Conservation (phyloP, 441 rosid genomes). For the Macaranga tanarius region DNA sequence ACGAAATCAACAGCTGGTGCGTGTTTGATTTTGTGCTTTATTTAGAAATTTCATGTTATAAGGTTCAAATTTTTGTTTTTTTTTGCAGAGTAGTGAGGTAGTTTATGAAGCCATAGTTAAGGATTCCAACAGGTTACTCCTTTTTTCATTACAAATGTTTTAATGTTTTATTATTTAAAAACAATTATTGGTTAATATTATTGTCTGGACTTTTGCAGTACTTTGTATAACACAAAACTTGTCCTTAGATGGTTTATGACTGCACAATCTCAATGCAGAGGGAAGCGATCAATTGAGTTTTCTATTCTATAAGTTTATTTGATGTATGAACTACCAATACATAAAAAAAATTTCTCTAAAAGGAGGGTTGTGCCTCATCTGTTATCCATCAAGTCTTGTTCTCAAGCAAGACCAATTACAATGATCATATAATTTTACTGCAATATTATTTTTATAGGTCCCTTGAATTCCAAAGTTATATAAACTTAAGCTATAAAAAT, state of each 20-base stretch:
- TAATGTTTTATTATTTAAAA: background rate
- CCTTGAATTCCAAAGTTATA: background rate
- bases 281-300: constrained; percentile 91
- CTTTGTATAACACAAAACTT: constrained; percentile 72
- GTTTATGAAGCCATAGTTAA: constrained; percentile 81
- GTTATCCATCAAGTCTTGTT: background rate
- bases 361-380: background rate
- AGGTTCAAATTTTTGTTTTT: background rate
- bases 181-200: constrained; percentile 25
- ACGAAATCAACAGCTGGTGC: background rate
- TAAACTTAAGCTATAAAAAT: background rate
- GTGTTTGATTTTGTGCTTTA: no score
- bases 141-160: constrained; percentile 10
- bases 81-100: constrained; percentile 74
- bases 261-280: constrained; percentile 80
- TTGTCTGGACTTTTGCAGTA: constrained; percentile 49
- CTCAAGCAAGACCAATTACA: background rate
- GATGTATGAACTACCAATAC: background rate
- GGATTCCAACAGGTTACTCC: constrained; percentile 63
- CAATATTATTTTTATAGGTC: background rate
- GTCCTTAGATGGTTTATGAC: constrained; percentile 74
- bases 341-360: background rate
- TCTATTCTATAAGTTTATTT: background rate
- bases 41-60: background rate
- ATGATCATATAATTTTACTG: background rate